A percentile compares a stretch with the other conserved stretches of the same genome.
Evolutionary conservation across 2,329 filamentous ascomycete genomes (phyloP).

Genomic region (Fusarium euwallaceae): DNA sequence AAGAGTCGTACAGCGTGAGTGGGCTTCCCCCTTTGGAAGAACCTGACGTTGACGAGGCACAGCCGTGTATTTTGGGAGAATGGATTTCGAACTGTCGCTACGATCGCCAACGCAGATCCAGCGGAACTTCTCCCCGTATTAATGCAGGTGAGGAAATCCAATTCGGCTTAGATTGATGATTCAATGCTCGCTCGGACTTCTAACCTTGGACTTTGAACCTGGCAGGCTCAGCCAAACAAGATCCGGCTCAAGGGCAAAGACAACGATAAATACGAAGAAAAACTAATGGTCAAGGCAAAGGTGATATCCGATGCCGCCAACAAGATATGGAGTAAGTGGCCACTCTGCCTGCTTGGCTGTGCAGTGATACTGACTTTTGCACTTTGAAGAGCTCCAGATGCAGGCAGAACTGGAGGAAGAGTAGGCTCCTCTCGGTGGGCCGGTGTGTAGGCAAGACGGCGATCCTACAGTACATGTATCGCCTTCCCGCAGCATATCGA

Average conservation of each 20-base stretch:
- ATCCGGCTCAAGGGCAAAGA: conserved; percentile 66
- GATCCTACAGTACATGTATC: neutral
- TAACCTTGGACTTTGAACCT: neutral
- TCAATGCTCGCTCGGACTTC: neutral
- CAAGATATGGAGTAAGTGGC: conserved; percentile 73
- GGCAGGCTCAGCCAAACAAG: conserved; percentile 76
- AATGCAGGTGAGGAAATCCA: conserved; percentile 67
- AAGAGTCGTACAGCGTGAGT: conserved; percentile 80
- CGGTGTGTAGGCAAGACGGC: neutral
- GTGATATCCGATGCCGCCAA: conserved; percentile 78
- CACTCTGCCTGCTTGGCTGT: neutral
- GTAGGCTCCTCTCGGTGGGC: conserved; percentile 30
- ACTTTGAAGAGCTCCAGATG: conserved; percentile 61
- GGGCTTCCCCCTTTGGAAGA: neutral
- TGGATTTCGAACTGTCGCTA: conserved; percentile 76
- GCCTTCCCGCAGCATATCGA: neutral
- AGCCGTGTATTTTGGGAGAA: conserved; percentile 79
- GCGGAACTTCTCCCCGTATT: conserved; percentile 78
- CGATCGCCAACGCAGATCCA: conserved; percentile 77
- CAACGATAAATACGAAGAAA: conserved; percentile 72
- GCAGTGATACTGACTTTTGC: conserved; percentile 20
- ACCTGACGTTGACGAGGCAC: conserved; percentile 11
- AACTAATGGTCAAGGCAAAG: conserved; percentile 75
- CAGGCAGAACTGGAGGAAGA: conserved; percentile 64
- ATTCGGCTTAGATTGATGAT: neutral